phyloP scores from a whole-genome alignment of 257 asterid genomes.

The Solanum appendiculatum region DNA sequence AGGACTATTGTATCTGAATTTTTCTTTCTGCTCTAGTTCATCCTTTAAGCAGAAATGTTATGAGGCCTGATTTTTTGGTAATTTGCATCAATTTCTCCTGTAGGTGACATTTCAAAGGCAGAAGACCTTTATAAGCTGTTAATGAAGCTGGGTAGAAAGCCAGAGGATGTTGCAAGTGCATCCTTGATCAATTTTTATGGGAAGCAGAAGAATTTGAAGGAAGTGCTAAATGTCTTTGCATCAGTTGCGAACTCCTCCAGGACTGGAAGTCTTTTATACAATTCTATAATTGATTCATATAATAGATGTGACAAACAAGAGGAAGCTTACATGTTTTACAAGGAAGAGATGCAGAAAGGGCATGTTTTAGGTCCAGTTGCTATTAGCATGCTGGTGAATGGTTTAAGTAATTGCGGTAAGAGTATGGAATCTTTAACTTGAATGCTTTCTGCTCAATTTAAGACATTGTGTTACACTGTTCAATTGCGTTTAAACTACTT shows the following conservation, averaged over 20 bases:
- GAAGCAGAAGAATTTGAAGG: slow-evolving; percentile 45
- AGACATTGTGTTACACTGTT: not conserved
- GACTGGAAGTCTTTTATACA: slow-evolving; percentile 27
- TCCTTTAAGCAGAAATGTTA: not conserved
- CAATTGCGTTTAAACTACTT: not conserved
- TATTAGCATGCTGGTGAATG: slow-evolving; percentile 81
- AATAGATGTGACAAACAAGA: slow-evolving; percentile 45
- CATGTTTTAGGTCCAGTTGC: slow-evolving; percentile 66
- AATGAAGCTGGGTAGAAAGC: slow-evolving; percentile 35
- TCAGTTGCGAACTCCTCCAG: slow-evolving; percentile 23
- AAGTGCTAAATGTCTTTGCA: slow-evolving; percentile 50
- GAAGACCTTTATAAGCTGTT: slow-evolving; percentile 54
- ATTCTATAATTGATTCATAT: slow-evolving; percentile 60
- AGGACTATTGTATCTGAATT: not conserved
- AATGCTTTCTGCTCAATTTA: not conserved
- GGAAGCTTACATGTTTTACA: slow-evolving; percentile 63
- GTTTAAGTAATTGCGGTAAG: slow-evolving; percentile 62
- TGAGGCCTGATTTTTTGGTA: slow-evolving; percentile 2
- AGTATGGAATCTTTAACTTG: not conserved
- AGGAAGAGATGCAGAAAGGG: slow-evolving; percentile 50
- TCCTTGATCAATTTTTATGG: slow-evolving; percentile 62
- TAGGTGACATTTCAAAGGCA: slow-evolving; percentile 49
- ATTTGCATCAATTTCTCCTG: slow-evolving; percentile 15
- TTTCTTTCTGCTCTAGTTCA: not conserved
- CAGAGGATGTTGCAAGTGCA: slow-evolving; percentile 55